Conservation (phyloP, 352 stramenopile genomes). For the Pythium brachiatum region DNA sequence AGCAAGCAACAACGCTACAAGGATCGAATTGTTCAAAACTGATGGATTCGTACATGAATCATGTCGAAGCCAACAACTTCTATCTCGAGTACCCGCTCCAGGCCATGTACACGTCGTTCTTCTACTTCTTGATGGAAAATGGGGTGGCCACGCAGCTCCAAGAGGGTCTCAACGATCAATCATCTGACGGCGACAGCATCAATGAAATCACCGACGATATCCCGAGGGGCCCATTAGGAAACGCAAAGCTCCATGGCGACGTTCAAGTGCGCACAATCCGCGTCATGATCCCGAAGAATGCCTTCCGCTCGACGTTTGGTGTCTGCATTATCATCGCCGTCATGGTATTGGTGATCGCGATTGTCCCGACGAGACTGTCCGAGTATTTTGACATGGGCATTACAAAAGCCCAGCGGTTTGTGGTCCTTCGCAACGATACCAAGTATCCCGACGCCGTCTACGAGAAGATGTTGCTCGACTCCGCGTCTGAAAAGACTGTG, state of each 20-base stretch:
- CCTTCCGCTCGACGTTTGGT: constrained; percentile 10
- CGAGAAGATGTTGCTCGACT: too few relatives aligned
- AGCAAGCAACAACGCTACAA: too few relatives aligned
- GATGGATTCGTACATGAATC: constrained; percentile 45
- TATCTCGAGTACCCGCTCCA: constrained; percentile 42
- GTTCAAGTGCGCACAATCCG: constrained; percentile 15
- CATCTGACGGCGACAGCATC: not conserved
- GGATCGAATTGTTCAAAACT: constrained; percentile 41
- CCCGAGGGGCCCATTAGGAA: constrained; percentile 6
- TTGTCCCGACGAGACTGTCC: too few relatives aligned
- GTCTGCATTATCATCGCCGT: too few relatives aligned
- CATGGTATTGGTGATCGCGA: too few relatives aligned
- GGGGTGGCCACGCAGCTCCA: constrained; percentile 31
- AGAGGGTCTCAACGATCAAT: constrained; percentile 1
- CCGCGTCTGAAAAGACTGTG: too few relatives aligned
- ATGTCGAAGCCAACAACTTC: constrained; percentile 45
- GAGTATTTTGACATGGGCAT: too few relatives aligned
- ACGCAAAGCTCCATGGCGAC: constrained; percentile 27
- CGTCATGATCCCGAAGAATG: constrained; percentile 14
- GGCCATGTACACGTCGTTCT: constrained; percentile 42
- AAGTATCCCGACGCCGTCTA: too few relatives aligned
- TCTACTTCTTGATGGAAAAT: constrained; percentile 53
- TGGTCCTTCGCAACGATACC: too few relatives aligned
- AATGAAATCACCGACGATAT: too few relatives aligned
- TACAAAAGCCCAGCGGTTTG: too few relatives aligned